phyloP scores from a whole-genome alignment of 73 alveolate genomes.

The Tetrahymena elliotti region DNA sequence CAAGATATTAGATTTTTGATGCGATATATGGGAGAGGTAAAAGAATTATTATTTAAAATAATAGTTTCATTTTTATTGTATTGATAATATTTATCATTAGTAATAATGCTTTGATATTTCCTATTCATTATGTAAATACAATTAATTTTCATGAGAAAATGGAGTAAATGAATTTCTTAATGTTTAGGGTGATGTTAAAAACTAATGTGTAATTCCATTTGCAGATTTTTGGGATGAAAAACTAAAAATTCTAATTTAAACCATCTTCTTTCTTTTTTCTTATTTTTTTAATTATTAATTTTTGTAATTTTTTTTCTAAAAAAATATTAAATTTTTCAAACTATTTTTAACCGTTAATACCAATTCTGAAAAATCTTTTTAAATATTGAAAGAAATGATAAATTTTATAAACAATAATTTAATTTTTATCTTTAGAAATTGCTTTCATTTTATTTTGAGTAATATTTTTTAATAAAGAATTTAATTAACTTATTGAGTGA shows the following conservation, averaged over 20 bases:
- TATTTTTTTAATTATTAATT: not conserved
- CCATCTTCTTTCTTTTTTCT: not conserved
- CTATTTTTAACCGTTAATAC: not conserved
- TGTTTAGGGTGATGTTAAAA: not conserved
- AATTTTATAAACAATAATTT: no score
- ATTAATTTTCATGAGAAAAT: not conserved
- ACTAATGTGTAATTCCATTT: not conserved
- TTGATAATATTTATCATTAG: not conserved
- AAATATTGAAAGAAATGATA: not conserved
- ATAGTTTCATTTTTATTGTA: not conserved
- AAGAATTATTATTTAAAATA: not conserved
- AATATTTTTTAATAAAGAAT: no score
- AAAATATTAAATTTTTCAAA: not conserved
- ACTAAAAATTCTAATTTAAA: not conserved
- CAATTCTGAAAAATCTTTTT: not conserved
- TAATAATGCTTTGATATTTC: not conserved
- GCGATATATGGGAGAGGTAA: not conserved
- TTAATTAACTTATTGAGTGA: no score
- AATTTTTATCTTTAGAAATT: no score
- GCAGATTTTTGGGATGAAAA: not conserved
- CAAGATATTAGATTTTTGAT: not conserved
- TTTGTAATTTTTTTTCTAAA: not conserved
- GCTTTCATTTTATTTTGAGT: no score
- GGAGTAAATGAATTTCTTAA: not conserved
- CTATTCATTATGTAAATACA: not conserved